Percentiles rank a stretch among this genome's conserved stretches.
Conservation (phyloP, 495 filamentous ascomycete species). For the Talaromyces nanjingensis region DNA sequence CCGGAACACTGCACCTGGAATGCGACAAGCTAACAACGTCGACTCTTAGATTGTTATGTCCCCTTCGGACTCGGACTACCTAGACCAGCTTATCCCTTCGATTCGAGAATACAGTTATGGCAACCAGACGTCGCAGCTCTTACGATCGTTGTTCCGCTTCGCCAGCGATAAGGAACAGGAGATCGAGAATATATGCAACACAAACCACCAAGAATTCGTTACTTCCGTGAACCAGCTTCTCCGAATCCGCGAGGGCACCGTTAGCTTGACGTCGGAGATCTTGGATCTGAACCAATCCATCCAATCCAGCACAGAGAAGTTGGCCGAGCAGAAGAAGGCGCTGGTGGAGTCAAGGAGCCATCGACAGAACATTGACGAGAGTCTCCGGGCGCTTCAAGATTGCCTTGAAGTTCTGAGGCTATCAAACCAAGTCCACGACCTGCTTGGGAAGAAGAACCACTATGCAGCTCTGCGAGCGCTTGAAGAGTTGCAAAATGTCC, state of each 20-base stretch:
- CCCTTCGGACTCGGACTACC: constrained; percentile 84
- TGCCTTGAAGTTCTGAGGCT: constrained; percentile 87
- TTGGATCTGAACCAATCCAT: constrained; percentile 88
- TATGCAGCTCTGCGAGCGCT: constrained; percentile 90
- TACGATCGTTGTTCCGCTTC: constrained; percentile 71
- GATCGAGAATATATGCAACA: constrained; percentile 91
- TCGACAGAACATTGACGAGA: constrained; percentile 93
- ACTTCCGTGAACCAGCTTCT: constrained; percentile 88
- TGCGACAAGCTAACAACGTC: constrained; percentile 4
- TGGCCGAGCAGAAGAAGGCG: constrained; percentile 90
- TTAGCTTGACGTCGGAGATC: constrained; percentile 82
- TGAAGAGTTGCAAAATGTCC: constrained; percentile 93
- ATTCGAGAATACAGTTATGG: constrained; percentile 81
- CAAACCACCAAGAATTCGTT: constrained; percentile 95
- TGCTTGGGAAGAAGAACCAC: constrained; percentile 85
- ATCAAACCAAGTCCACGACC: constrained; percentile 90
- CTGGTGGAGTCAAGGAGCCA: constrained; percentile 86
- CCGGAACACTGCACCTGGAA: not conserved
- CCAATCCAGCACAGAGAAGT: constrained; percentile 87
- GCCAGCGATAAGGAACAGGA: constrained; percentile 80
- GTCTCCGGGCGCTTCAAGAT: constrained; percentile 79
- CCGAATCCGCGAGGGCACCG: constrained; percentile 80
- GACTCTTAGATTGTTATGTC: constrained; percentile 75
- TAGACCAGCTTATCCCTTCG: constrained; percentile 88
- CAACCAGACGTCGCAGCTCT: constrained; percentile 64